A percentile compares a stretch with the other conserved stretches of the same genome.
These are phyloP conservation scores for Scytalidium sp. DNA, from an alignment of 2,329 filamentous ascomycete species.

Conservation along the genomic window DNA sequence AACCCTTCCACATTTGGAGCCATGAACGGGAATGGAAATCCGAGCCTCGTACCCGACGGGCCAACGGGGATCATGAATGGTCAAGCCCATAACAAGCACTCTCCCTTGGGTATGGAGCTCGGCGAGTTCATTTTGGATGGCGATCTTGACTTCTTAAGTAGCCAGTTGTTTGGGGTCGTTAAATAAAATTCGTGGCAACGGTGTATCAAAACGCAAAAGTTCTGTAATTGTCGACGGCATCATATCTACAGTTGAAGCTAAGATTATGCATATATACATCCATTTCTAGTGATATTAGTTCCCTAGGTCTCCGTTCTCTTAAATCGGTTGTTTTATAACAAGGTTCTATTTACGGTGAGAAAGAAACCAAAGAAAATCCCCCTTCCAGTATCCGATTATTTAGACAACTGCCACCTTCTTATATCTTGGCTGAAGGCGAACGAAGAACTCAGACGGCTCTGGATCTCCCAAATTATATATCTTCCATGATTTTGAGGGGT, in stretches of 20 bases:
- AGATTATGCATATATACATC: neutral
- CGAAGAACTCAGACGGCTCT: constrained; percentile 3
- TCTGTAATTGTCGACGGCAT: too few species aligned
- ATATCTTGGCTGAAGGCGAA: constrained; percentile 2
- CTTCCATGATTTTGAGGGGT: neutral
- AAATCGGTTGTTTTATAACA: too few species aligned
- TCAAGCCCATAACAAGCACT: constrained; percentile 2
- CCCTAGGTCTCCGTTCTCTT: too few species aligned
- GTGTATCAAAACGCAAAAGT: too few species aligned
- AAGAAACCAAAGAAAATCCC: neutral
- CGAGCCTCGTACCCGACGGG: neutral
- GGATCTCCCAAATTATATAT: constrained; percentile 2
- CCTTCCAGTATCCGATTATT: neutral
- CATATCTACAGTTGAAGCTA: too few species aligned
- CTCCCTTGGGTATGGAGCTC: constrained; percentile 30
- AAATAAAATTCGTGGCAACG: too few species aligned
- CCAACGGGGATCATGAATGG: too few species aligned
- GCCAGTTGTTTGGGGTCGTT: neutral
- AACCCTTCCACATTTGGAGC: neutral
- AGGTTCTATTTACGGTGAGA: too few species aligned
- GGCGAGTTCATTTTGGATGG: constrained; percentile 35
- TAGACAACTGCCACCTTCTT: neutral
- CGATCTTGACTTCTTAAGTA: constrained; percentile 24
- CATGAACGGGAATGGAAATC: neutral
- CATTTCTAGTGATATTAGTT: too few species aligned